A percentile compares a stretch with the other conserved stretches of the same genome.
Evolutionary conservation across 495 filamentous ascomycete genomes (phyloP).

Genomic region (Trichodelitschia bisporula): DNA sequence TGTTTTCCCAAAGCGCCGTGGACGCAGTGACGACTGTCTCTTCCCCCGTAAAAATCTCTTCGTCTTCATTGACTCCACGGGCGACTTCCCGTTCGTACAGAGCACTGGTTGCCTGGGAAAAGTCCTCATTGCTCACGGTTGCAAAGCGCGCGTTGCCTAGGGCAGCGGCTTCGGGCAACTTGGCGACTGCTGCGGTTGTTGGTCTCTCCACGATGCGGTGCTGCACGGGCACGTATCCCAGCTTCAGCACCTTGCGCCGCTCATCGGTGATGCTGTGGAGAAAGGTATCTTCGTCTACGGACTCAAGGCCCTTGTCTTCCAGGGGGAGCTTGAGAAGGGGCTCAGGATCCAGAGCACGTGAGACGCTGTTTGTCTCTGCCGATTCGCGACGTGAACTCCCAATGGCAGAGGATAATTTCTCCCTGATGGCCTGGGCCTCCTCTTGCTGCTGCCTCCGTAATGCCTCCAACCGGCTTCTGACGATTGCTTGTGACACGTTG

Average conservation of each 20-base stretch:
- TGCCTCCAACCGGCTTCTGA: slow-evolving; percentile 42
- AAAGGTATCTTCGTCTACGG: slow-evolving; percentile 35
- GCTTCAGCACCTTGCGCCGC: slow-evolving; percentile 35
- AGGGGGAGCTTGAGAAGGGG: slow-evolving; percentile 39
- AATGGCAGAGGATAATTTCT: slow-evolving; percentile 8
- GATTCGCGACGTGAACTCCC: neutral
- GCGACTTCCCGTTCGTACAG: slow-evolving; percentile 86
- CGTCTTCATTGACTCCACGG: slow-evolving; percentile 72
- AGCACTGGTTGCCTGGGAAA: slow-evolving; percentile 74
- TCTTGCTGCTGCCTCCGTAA: slow-evolving; percentile 43
- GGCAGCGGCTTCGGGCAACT: slow-evolving; percentile 15
- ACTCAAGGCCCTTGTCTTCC: slow-evolving; percentile 41
- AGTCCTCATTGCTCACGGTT: slow-evolving; percentile 52
- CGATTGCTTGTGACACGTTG: slow-evolving; percentile 54
- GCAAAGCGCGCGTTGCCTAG: slow-evolving; percentile 47
- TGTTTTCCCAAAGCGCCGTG: slow-evolving; percentile 64
- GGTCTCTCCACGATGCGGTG: slow-evolving; percentile 18
- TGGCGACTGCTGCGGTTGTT: slow-evolving; percentile 6
- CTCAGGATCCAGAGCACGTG: slow-evolving; percentile 36
- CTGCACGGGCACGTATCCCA: slow-evolving; percentile 42
- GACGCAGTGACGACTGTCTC: slow-evolving; percentile 42
- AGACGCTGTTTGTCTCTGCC: neutral
- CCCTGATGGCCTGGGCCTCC: slow-evolving; percentile 35
- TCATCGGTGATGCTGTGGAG: slow-evolving; percentile 32
- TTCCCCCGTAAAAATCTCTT: slow-evolving; percentile 89